Base-by-base conservation (phyloP, 1,284 basidiomycete species). In the Puccinia novopanici region DNA sequence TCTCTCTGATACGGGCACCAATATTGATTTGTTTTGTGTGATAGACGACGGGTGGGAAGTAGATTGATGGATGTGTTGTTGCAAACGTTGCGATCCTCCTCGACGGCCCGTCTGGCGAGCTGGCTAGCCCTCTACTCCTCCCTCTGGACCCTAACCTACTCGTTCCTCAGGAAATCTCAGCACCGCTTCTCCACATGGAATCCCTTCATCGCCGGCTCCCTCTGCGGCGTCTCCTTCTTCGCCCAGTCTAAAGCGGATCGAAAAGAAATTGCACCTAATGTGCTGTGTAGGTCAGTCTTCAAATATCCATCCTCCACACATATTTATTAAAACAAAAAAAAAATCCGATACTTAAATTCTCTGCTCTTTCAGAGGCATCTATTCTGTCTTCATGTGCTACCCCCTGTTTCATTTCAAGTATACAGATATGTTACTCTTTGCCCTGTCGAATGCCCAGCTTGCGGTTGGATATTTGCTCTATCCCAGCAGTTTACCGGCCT, bases 191-290 rank as follows among this genome's bases (percentile, higher is more conserved):
- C 77, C 34, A 13, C 57, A 13, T 80, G 77, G 77, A 59, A 72
- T 63, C 12, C 77, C 6, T 80, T 80, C 57, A 63, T 80, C 55
- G 77, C 77, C 19, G 77, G 77, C 17, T 59, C 68, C 4, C 52
- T 80, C 40, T 80, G 68, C 48, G 77, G 77, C 34, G 42, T 80
- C 37, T 72, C 77, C 37, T 70, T 80, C 45, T 73, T 80, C 48
- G 68, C 68, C n/a, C 77, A 80, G 63, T 30, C 68, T 2, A 73
- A 72, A 63, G 40, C 50, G 12, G 68, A 72, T 63, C 68, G 77
- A 17, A 72, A 57, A 40, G 77, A 80, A 34, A 45, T 80, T 19
- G 77, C 77, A 12, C 77, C 77, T n/a, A 80, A 72, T 42, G 68
- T 80, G 42, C 57, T 80, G 4, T 80, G 77, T 80, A 70, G 77